Evolutionary conservation across 805 yeast species (phyloP), one percentile per base, ranked within the genome.

Genomic region (Candida lessepsii): DNA sequence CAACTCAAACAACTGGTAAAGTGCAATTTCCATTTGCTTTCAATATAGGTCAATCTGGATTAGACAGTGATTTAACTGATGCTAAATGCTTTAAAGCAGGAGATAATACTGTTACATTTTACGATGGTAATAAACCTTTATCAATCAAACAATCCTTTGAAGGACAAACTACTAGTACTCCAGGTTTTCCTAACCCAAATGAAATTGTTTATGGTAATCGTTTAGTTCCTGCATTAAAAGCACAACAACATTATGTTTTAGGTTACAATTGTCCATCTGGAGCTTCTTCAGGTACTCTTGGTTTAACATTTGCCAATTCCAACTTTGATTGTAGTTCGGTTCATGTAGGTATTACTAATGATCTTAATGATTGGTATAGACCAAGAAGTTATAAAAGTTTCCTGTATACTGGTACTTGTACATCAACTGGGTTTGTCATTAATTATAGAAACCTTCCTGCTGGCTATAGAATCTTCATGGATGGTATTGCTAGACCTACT

Each of bases 381-480:
- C 57, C 61, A 11, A 25, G 39, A 26, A 36, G 39, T 7, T 41
- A 41, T 9, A 23, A 23, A 9, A 29, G 21, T 39, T 15, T 45
- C 29, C 9, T 21, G 2, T 37, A 29, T 19, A 44, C 55, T 4
- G 42, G 41, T 10, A 13, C 48, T 1, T 61, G 64, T 46, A 31
- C 44, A 3, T 15, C 25, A 14, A 33, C 39, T 6, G 35, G 36
- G 2, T 44, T 32, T 17, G 37, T 34, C 3, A 44, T 49, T 14
- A 38, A 17, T 11, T 60, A 52, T 41, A 18, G 24, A 4, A 54
- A 52, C 37, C 29, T 61, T 19, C 63, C 65, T 6, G 60, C 62
- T 2, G 66, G 65, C 2, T 56, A 47, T 41, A 43, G 60, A 13
- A 57, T 59, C 6, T 57, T 48, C 38, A 45, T 57, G 25, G 53